A percentile compares a stretch with the other conserved stretches of the same genome.
Conservation (phyloP, 148 eudicot species). For the Fagopyrum tataricum region DNA sequence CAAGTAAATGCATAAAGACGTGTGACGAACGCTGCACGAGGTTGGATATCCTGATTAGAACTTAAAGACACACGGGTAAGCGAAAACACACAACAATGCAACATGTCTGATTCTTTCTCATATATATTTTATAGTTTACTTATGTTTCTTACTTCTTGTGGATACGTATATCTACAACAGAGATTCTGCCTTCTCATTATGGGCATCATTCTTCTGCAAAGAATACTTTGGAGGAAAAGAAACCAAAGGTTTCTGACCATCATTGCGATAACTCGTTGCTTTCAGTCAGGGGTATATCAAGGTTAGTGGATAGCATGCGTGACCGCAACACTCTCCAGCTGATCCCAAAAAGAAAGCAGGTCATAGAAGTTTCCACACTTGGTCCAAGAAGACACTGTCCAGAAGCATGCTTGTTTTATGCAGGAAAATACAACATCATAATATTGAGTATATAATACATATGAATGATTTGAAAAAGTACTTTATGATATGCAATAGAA, state of each 20-base stretch:
- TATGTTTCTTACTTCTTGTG: not conserved
- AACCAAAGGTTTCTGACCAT: not conserved
- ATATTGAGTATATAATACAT: not conserved
- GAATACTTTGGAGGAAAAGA: not conserved
- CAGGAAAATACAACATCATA: not conserved
- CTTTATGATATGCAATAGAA: not conserved
- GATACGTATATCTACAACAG: not conserved
- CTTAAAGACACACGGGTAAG: conserved; percentile 7
- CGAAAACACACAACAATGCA: not conserved
- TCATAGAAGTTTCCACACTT: not conserved
- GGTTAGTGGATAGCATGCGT: not conserved
- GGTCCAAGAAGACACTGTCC: not conserved
- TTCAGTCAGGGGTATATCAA: not conserved
- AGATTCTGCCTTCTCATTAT: not conserved
- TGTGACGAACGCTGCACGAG: conserved; percentile 8
- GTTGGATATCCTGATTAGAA: conserved; percentile 9
- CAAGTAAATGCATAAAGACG: conserved; percentile 13
- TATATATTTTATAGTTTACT: not conserved
- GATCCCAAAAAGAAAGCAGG: not conserved
- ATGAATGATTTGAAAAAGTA: not conserved
- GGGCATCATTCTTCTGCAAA: conserved; percentile 1
- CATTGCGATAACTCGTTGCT: not conserved
- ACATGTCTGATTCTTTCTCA: not conserved
- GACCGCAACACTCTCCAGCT: not conserved
- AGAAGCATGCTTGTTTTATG: not conserved